Percentiles rank a stretch among this genome's conserved stretches.
phyloP scores from a whole-genome alignment of 192 early-diverging fungal genomes.

The Gorgonomyces haynaldii region DNA sequence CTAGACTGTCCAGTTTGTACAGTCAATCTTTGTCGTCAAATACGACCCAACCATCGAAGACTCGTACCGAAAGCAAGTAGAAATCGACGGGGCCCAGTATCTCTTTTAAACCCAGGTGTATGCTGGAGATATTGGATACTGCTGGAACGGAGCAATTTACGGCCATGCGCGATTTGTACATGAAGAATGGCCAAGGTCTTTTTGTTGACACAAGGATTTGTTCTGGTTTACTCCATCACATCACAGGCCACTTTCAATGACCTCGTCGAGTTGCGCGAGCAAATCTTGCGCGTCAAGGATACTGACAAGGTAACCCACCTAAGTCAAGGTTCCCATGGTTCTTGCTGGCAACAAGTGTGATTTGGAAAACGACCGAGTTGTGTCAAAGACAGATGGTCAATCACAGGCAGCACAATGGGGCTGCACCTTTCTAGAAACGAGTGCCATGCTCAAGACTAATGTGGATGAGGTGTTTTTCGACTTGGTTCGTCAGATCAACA shows the following conservation, averaged over 20 bases:
- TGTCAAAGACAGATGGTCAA: conserved; percentile 53
- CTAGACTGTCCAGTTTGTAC: conserved; percentile 53
- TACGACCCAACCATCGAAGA: conserved; percentile 99
- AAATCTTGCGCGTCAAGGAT: conserved; percentile 52
- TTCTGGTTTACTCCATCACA: conserved; percentile 52
- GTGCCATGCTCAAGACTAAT: conserved; percentile 73
- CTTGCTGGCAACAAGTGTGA: conserved; percentile 55
- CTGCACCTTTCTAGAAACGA: conserved; percentile 75
- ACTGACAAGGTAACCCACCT: conserved; percentile 38
- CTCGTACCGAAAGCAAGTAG: conserved; percentile 94
- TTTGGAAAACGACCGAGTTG: conserved; percentile 51
- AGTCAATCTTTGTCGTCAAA: conserved; percentile 71
- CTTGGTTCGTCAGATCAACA: conserved; percentile 81
- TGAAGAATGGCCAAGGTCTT: conserved; percentile 62
- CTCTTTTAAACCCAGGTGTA: too few relatives aligned
- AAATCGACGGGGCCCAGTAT: conserved; percentile 91
- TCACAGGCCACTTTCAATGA: conserved; percentile 56
- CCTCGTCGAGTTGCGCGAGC: conserved; percentile 47
- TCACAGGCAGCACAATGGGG: conserved; percentile 53
- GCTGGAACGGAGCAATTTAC: conserved; percentile 75
- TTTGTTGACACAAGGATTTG: too few relatives aligned
- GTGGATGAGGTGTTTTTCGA: conserved; percentile 91
- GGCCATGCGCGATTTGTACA: conserved; percentile 58
- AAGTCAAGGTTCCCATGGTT: conserved; percentile 47
- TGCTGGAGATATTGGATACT: conserved; percentile 94